phyloP scores from a whole-genome alignment of 2,329 filamentous ascomycete species.

The Colletotrichum destructivum region DNA sequence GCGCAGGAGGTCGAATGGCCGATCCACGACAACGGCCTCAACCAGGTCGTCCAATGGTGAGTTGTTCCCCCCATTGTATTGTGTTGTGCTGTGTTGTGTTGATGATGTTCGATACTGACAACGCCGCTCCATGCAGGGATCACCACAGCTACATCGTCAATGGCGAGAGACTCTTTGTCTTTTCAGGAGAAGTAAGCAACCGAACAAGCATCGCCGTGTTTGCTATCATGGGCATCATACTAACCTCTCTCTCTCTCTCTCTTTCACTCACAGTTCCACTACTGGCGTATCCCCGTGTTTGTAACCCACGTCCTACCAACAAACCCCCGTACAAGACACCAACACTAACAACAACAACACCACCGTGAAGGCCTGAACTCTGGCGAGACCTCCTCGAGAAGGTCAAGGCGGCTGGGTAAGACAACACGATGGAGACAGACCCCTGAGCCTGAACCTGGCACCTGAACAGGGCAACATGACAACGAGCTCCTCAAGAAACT shows the following conservation, averaged over 20 bases:
- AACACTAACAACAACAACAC: neutral
- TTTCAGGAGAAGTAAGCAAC: constrained; percentile 56
- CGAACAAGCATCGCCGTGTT: neutral
- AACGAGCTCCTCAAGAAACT: neutral
- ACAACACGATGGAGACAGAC: no score
- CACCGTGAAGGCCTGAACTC: constrained; percentile 49
- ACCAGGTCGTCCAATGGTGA: constrained; percentile 53
- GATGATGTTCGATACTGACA: constrained; percentile 2
- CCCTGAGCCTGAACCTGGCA: no score
- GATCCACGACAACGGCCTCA: constrained; percentile 51
- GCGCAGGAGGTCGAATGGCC: constrained; percentile 45
- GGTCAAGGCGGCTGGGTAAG: constrained; percentile 58
- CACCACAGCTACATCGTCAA: constrained; percentile 59
- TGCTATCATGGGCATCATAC: neutral
- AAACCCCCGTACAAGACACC: constrained; percentile 8
- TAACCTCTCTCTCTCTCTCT: constrained; percentile 12
- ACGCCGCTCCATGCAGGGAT: constrained; percentile 50
- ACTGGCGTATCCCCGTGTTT: constrained; percentile 60
- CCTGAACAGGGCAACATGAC: neutral
- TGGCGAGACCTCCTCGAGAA: constrained; percentile 61
- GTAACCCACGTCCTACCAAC: constrained; percentile 11
- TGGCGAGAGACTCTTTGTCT: constrained; percentile 58
- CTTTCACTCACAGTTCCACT: constrained; percentile 56
- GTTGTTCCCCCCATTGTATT: neutral
- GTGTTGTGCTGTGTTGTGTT: neutral